Evolutionary conservation across 805 yeast species (phyloP).

Genomic region (Yamadazyma akitaensis): DNA sequence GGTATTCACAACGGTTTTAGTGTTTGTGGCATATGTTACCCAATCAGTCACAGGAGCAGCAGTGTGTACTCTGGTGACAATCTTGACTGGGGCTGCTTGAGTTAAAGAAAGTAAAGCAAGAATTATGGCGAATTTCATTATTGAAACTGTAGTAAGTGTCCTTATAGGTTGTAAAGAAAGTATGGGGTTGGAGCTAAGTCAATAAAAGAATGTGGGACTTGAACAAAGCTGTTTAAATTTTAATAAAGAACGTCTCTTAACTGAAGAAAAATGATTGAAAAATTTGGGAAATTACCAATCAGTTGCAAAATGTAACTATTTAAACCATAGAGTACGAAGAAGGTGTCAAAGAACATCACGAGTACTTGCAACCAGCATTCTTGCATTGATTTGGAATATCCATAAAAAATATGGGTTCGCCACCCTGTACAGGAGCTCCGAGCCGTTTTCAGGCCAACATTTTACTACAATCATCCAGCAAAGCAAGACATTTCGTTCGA

Average conservation of each 20-base stretch:
- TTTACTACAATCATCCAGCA: background rate
- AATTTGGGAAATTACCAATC: background rate
- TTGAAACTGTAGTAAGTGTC: constrained; percentile 2
- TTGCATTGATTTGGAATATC: background rate
- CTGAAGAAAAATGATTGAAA: background rate
- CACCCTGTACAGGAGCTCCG: background rate
- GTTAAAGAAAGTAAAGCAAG: constrained; percentile 17
- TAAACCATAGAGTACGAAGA: background rate
- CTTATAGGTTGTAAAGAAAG: constrained; percentile 1
- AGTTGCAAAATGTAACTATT: background rate
- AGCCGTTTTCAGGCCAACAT: background rate
- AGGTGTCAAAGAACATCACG: background rate
- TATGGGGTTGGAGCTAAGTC: background rate
- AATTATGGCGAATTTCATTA: constrained; percentile 13
- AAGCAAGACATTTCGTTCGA: background rate
- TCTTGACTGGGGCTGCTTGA: constrained; percentile 23
- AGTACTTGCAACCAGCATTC: background rate
- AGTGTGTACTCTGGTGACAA: constrained; percentile 23
- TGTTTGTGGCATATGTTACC: constrained; percentile 20
- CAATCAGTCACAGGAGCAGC: constrained; percentile 26
- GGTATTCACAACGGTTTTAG: constrained; percentile 16
- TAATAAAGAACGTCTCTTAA: background rate
- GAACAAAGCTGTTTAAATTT: background rate
- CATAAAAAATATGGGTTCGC: background rate
- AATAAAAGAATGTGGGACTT: background rate